phyloP scores from a whole-genome alignment of 306 rosid species.

The Pueraria montana region DNA sequence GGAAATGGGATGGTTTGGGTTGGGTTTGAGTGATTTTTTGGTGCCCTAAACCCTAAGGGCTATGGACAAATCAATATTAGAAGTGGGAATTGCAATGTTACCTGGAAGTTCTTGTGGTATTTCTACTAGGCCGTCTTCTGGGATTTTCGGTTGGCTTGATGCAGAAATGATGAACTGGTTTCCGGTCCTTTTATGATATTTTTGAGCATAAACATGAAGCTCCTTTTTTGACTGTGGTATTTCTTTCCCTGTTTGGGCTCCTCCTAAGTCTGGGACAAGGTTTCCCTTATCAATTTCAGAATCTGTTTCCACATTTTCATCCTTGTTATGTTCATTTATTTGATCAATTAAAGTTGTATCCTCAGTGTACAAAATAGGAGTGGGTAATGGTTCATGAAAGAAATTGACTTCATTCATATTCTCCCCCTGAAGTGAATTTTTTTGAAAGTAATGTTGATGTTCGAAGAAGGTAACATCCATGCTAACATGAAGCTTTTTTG shows the following conservation, averaged over 20 bases:
- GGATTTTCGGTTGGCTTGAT: too few relatives aligned
- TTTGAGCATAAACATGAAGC: too few relatives aligned
- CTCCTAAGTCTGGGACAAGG: too few relatives aligned
- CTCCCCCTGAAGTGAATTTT: not conserved
- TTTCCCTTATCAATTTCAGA: too few relatives aligned
- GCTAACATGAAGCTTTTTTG: not conserved
- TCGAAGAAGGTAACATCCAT: not conserved
- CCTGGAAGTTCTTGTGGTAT: not conserved
- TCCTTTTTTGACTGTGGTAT: too few relatives aligned
- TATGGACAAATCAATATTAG: not conserved
- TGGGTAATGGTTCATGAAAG: not conserved
- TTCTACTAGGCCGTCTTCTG: not conserved
- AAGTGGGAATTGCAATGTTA: not conserved
- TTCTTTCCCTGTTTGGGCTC: too few relatives aligned
- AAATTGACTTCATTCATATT: not conserved
- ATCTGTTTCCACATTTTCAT: not conserved
- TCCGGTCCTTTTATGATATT: too few relatives aligned
- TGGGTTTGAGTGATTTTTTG: too few relatives aligned
- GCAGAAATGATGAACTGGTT: too few relatives aligned
- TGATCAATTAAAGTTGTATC: not conserved
- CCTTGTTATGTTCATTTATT: too few relatives aligned
- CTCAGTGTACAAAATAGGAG: not conserved
- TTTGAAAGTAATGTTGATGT: not conserved
- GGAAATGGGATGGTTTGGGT: slow-evolving; percentile 25
- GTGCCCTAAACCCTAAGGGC: not conserved